These are phyloP conservation scores for Emmonsiellopsis sp. DNA, from an alignment of 2,329 filamentous ascomycete genomes.

Conservation along the genomic window DNA sequence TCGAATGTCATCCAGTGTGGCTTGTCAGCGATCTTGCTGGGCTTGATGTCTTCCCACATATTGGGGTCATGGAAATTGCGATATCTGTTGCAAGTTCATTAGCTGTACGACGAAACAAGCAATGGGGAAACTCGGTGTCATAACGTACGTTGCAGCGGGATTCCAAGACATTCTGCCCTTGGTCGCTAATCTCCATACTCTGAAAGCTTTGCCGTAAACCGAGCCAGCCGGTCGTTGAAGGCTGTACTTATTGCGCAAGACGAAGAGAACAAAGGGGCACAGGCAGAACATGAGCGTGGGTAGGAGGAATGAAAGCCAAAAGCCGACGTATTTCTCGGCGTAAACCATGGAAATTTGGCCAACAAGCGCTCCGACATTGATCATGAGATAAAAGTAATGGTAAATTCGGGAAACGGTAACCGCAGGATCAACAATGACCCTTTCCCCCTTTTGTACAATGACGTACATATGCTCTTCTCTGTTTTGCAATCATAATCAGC, in stretches of 20 bases:
- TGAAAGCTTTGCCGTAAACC: constrained; percentile 57
- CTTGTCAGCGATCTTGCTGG: constrained; percentile 51
- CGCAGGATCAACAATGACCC: constrained; percentile 61
- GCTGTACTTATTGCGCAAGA: constrained; percentile 54
- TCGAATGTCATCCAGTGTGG: constrained; percentile 74
- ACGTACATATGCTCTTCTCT: constrained; percentile 49
- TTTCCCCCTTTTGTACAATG: constrained; percentile 48
- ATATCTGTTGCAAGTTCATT: constrained; percentile 5
- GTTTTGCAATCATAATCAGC: constrained; percentile 18
- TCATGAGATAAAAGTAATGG: constrained; percentile 61
- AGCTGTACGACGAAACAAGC: not conserved
- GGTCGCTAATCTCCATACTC: constrained; percentile 50
- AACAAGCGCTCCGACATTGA: constrained; percentile 56
- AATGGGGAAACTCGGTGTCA: not conserved
- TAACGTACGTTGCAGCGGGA: constrained; percentile 45
- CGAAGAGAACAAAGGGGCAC: constrained; percentile 52
- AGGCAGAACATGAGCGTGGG: constrained; percentile 56
- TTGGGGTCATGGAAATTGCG: constrained; percentile 45
- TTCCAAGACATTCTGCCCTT: constrained; percentile 56
- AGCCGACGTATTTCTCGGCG: constrained; percentile 65
- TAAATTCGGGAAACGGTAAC: constrained; percentile 60
- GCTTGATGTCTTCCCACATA: constrained; percentile 62
- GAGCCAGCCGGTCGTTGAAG: constrained; percentile 61
- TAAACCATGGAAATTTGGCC: constrained; percentile 61
- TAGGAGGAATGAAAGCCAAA: constrained; percentile 62